phyloP scores from a whole-genome alignment of 805 yeast genomes.

The Candida odintsovae region DNA sequence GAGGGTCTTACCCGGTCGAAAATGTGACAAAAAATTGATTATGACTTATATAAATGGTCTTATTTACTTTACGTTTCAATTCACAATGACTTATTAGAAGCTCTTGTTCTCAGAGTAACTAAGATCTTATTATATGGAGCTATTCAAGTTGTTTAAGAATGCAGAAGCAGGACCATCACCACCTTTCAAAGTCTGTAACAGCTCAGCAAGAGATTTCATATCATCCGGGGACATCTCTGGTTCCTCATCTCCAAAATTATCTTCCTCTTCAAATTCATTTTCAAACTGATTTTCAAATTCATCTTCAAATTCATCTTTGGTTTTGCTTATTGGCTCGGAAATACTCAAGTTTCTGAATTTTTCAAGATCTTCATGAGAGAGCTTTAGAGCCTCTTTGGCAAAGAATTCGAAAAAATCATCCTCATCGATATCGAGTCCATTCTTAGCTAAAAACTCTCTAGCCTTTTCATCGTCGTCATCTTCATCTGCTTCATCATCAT shows the following conservation, averaged over 20 bases:
- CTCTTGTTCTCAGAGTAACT: too few species aligned
- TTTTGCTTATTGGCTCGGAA: neutral
- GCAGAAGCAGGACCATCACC: slow-evolving; percentile 31
- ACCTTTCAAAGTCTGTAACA: slow-evolving; percentile 23
- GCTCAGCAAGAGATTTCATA: slow-evolving; percentile 23
- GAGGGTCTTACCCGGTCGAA: neutral
- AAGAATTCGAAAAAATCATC: slow-evolving; percentile 69
- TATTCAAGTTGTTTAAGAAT: slow-evolving; percentile 22
- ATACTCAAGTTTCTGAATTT: slow-evolving; percentile 21
- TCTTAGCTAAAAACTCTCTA: slow-evolving; percentile 24
- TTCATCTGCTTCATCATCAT: slow-evolving; percentile 11
- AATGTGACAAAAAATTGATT: neutral
- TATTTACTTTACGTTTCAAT: too few species aligned
- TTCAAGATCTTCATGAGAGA: slow-evolving; percentile 41
- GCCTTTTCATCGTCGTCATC: slow-evolving; percentile 22
- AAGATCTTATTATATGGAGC: too few species aligned
- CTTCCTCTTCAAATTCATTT: slow-evolving; percentile 17
- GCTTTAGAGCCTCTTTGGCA: slow-evolving; percentile 45
- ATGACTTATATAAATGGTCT: too few species aligned
- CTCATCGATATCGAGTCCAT: slow-evolving; percentile 46
- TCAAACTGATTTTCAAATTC: too few species aligned
- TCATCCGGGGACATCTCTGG: neutral
- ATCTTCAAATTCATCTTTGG: neutral
- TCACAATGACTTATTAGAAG: too few species aligned
- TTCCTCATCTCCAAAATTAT: slow-evolving; percentile 7